Percentiles rank a stretch among this genome's conserved stretches.
These are phyloP conservation scores for Aquilaria agallochum DNA, from an alignment of 441 rosid genomes.

Conservation along the genomic window DNA sequence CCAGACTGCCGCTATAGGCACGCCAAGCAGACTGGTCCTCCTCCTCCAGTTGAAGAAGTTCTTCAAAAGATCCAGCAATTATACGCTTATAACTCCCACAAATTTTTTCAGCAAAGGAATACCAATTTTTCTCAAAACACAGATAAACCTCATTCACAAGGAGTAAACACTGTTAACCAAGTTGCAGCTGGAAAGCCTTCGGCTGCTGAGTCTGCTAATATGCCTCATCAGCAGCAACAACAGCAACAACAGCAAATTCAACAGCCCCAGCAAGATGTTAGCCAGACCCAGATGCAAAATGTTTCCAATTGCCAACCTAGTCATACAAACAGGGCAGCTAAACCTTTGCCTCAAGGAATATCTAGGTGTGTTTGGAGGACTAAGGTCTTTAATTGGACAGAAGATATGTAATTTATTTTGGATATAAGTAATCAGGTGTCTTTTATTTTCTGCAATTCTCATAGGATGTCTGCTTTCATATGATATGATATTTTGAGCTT, in stretches of 20 bases:
- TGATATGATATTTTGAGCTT: not conserved
- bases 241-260: constrained; percentile 43
- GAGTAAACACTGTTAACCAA: constrained; percentile 36
- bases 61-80: constrained; percentile 93
- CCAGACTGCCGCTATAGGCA: constrained; percentile 95
- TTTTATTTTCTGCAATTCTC: constrained; percentile 19
- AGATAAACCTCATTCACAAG: constrained; percentile 71
- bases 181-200: constrained; percentile 40
- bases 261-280: constrained; percentile 54
- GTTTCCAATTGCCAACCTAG: constrained; percentile 41
- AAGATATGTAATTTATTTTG: constrained; percentile 47
- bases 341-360: constrained; percentile 94
- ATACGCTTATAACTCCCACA: constrained; percentile 71
- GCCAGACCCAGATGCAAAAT: constrained; percentile 62
- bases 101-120: constrained; percentile 69
- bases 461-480: constrained; percentile 25
- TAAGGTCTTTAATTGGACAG: constrained; percentile 55
- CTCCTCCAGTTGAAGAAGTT: constrained; percentile 94
- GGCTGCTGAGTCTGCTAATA: constrained; percentile 45
- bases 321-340: constrained; percentile 60
- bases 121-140: constrained; percentile 48
- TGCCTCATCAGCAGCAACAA: constrained; percentile 39
- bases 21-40: constrained; percentile 92
- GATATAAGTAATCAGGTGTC: constrained; percentile 27
- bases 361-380: constrained; percentile 99